phyloP scores from a whole-genome alignment of 2,329 filamentous ascomycete genomes.

The Raffaelea arxii region DNA sequence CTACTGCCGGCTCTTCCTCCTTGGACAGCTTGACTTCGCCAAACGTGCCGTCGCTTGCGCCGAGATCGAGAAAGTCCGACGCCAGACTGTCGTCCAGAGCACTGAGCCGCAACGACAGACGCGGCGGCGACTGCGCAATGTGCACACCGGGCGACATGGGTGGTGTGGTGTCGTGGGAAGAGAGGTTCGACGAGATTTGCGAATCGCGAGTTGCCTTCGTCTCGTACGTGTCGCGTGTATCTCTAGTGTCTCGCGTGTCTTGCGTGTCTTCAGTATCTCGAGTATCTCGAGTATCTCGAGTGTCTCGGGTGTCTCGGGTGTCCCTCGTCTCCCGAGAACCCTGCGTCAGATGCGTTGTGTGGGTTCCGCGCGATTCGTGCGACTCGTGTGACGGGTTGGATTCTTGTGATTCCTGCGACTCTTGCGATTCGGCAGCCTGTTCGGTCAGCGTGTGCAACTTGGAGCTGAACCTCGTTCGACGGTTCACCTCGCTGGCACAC shows the following conservation, averaged over 20 bases:
- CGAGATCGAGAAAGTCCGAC: conserved; percentile 13
- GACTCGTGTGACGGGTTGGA: no score
- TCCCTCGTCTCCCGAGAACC: neutral
- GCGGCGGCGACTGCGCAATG: conserved; percentile 15
- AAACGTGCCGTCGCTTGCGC: conserved; percentile 12
- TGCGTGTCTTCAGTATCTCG: neutral
- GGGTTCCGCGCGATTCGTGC: no score
- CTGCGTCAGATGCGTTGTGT: no score
- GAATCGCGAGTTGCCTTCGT: neutral
- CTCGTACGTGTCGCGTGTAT: neutral
- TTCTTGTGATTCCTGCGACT: conserved; percentile 9
- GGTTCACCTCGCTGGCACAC: conserved; percentile 73
- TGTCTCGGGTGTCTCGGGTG: neutral
- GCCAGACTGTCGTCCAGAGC: conserved; percentile 9
- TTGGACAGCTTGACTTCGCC: no score
- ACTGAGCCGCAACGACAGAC: conserved; percentile 17
- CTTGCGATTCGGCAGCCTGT: conserved; percentile 1
- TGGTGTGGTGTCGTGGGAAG: conserved; percentile 10
- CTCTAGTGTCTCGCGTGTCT: neutral
- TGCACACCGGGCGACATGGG: conserved; percentile 10
- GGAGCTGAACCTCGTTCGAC: conserved; percentile 47
- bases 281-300: neutral
- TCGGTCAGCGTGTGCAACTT: conserved; percentile 15
- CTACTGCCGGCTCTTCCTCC: no score
- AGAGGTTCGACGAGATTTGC: conserved; percentile 3